These are phyloP conservation scores for Fonsecaea erecta DNA, from an alignment of 2,329 filamentous ascomycete species.

Conservation along the genomic window DNA sequence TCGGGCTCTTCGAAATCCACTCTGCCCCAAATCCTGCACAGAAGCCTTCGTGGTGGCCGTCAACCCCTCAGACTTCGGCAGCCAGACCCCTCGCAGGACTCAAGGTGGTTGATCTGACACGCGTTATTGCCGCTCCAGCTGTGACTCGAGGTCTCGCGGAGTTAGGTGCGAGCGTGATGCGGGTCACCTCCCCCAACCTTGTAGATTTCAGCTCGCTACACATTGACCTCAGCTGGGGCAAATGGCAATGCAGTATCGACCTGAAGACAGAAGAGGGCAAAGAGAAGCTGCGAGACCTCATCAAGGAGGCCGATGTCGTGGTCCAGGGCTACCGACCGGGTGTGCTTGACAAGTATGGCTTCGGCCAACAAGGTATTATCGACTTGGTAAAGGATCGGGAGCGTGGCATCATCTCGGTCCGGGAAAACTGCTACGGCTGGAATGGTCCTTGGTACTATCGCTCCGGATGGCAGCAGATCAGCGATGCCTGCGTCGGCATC, in stretches of 20 bases:
- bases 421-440: conserved; percentile 58
- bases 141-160: conserved; percentile 50
- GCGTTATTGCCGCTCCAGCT: conserved; percentile 53
- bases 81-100: conserved; percentile 51
- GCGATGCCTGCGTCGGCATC: conserved; percentile 50
- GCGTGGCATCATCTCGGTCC: conserved; percentile 54
- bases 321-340: conserved; percentile 59
- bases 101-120: conserved; percentile 56
- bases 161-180: conserved; percentile 54
- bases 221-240: conserved; percentile 73
- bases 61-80: conserved; percentile 38
- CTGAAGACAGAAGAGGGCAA: conserved; percentile 51
- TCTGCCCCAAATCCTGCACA: conserved; percentile 27
- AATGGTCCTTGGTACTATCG: conserved; percentile 53
- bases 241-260: conserved; percentile 65
- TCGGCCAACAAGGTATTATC: conserved; percentile 54
- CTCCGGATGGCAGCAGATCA: conserved; percentile 59
- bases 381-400: conserved; percentile 48
- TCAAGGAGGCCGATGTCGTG: conserved; percentile 59
- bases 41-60: conserved; percentile 31
- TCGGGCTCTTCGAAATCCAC: conserved; percentile 49
- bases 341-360: conserved; percentile 63
- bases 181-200: conserved; percentile 51
- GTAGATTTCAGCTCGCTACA: conserved; percentile 63
- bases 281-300: conserved; percentile 48